Base-by-base conservation (phyloP, 2,329 filamentous ascomycete genomes). In the Monosporascus sp. region DNA sequence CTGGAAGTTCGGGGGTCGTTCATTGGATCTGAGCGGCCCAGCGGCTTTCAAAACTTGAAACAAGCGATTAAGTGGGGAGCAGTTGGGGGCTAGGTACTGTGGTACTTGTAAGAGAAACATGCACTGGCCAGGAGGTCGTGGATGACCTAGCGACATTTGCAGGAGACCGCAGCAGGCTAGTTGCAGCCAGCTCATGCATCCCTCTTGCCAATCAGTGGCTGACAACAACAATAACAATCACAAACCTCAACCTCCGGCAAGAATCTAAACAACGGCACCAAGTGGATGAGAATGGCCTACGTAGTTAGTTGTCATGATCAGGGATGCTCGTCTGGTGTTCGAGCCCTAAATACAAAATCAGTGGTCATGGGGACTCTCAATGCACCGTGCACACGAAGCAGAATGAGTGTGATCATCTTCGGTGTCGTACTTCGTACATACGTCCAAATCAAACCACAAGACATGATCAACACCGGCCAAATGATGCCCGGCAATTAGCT, bases 11-110 rank as follows among this genome's bases (percentile, higher is more conserved):
- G 16, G n/a, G 11, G 20, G 51, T 55, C 48, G 52, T 55, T 57
- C 58, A 65, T 64, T 66, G 64, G 62, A 27, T 59, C 54, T 55
- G 59, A 63, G 59, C 59, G 62, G 60, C 51, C 52, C 51, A 53
- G 55, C 55, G 56, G 50, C 56, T 45, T 34, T 57, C 56, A 43
- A 59, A 56, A 66, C 54, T 61, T 67, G 64, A 67, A 67, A 67
- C 64, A 67, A 61, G 59, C 59, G 61, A 63, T 17, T 46, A 27
- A 46, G 43, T 46, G 43, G 43, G 57, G 55, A 57, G 60, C 59
- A 53, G 59, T 54, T 62, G 59, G 54, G 60, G 51, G 55, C 45
- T 54, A 20, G 55, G 60, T 59, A 14, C 11, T 14, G 31, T 34
- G 11, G 31, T 34, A 34, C 57, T 27, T 27, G 22, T 46, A 46